Evolutionary conservation across 139 green algal genomes (phyloP).

Genomic region (Chlorella ohadii): DNA sequence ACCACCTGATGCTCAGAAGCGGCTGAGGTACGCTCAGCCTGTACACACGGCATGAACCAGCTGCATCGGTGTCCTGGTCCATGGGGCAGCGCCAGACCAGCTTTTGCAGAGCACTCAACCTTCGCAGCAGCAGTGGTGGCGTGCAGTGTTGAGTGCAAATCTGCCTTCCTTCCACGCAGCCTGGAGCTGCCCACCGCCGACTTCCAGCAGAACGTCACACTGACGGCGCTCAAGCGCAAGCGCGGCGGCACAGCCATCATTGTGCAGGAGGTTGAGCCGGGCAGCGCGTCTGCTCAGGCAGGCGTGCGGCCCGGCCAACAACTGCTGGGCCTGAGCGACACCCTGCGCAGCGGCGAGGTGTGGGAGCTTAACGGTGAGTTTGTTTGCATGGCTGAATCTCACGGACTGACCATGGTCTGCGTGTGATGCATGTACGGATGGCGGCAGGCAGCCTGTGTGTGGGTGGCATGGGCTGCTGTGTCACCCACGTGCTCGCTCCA

Average conservation of each 20-base stretch:
- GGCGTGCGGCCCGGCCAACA: constrained; percentile 25
- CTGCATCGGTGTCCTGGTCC: no score
- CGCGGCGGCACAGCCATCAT: constrained; percentile 15
- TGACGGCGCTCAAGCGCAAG: background rate
- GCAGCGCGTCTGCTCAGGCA: background rate
- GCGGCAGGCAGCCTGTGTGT: no score
- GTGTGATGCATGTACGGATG: no score
- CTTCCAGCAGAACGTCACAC: background rate
- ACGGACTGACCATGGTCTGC: no score
- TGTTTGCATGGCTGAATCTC: no score
- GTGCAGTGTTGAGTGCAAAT: no score
- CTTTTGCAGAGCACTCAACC: no score
- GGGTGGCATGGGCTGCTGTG: no score
- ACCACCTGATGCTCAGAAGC: background rate
- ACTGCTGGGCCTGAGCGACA: constrained; percentile 22
- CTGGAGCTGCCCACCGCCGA: background rate
- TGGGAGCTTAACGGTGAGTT: constrained; percentile 6
- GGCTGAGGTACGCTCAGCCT: background rate
- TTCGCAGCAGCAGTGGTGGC: no score
- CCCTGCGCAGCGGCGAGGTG: constrained; percentile 1
- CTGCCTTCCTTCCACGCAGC: background rate
- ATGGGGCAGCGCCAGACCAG: no score
- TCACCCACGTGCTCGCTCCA: no score
- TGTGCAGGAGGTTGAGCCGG: background rate
- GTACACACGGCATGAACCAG: no score